Base-by-base conservation (phyloP, 2,329 filamentous ascomycete genomes). In the Aspergillus clavatus region DNA sequence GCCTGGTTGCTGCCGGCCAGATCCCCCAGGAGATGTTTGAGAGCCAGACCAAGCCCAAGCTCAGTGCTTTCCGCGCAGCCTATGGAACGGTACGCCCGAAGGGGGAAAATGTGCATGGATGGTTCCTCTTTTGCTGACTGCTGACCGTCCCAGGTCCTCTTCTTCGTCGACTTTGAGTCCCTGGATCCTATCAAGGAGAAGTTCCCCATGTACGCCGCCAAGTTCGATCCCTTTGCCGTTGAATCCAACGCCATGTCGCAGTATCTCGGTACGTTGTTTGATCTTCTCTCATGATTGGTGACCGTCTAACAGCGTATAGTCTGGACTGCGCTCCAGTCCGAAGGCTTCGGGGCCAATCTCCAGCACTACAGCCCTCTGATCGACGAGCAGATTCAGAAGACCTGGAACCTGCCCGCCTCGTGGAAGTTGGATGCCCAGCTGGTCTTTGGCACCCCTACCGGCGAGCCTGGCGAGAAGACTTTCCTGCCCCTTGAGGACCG, bases 331-430 rank as follows among this genome's bases (percentile, higher is more conserved):
- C 80, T 95, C 43, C 83, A 89, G 73, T 78, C 84, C 51, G 88
- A 93, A 70, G 89, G 89, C 27, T 77, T 93, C 43, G 89, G 89
- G 52, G 86, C 83, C 68, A 94, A 90, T 76, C 79, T 95, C 38
- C 89, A 95, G 78, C 89, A 95, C 75, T 94, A 95, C 79, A 91
- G 87, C 79, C 87, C 88, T 19, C 69, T 95, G 51, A 80, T 94
- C 55, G 86, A 94, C 70, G 77, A 78, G 57, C 81, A 84, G 74
- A 82, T 89, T 41, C 70, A 77, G 40, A 73, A 72, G 53, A 74
- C 80, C 56, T 95, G 87, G 86, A 76, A 77, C 48, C 57, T 93
- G 14, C 84, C 86, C 33, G 61, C 73, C 14, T 77, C 75, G 57
- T 95, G 89, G 88, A 82, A 80, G 66, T 77, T 94, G 57, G 82